Base-by-base conservation (phyloP, 2,329 filamentous ascomycete species). In the Talaromyces sp. region DNA sequence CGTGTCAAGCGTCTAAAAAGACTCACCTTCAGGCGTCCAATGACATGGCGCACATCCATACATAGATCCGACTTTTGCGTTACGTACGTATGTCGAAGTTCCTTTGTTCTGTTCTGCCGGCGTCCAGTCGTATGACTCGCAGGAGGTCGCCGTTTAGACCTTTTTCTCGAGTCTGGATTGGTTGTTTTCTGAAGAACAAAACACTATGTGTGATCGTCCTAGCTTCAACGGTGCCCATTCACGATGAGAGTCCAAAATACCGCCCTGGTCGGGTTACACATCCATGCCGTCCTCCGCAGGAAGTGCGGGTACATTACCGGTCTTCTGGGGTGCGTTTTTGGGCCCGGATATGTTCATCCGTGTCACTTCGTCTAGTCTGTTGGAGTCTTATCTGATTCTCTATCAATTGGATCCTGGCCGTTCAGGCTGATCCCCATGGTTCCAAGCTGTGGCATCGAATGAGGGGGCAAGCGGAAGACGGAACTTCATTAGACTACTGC, bases 271-370 rank as follows among this genome's bases (percentile, higher is more conserved):
- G 43, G 25, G 56, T 59, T 59, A 45, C 56, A 59, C 56, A 22
- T 39, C 17, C 47, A 54, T 50, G 47, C 60, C 47, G 35, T 62
- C 10, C 35, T 33, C 47, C 54, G 60, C 47, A 43, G 13, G 25
- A 39, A 22, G 39, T 49, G 60, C 47, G 60, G 60, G n/a, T 54
- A 52, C 50, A 39, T 41, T 41, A 54, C 60, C 47, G 22, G 13
- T 62, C 33, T 52, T 54, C 35, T 54, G 33, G 47, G n/a, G 35
- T 17, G 31, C 3, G 9, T 11, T 39, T 61, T 19, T 19, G 27
- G 6, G 22, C 35, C 11, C 58, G 43, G 58, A 49, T 27, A 31
- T 43, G 22, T 31, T 11, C 31, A 50, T 39, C 59, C 45, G 33
- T 41, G 45, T 50, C n/a, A 54, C 17, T 22, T 3, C 19, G 10